phyloP scores from a whole-genome alignment of 1,284 basidiomycete genomes.

The Testicularia cyperi region DNA sequence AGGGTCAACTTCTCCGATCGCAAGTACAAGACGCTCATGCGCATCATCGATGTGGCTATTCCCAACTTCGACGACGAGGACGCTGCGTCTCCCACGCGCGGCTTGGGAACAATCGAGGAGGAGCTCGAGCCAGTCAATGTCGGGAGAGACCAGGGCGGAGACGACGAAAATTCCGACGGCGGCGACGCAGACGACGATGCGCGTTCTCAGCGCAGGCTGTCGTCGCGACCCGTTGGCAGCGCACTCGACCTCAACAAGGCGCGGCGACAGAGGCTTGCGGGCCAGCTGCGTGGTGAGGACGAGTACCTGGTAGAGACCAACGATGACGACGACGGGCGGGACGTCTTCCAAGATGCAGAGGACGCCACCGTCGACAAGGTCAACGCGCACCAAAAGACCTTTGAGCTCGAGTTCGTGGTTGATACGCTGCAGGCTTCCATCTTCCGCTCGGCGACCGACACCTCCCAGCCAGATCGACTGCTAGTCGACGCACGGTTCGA shows the following conservation, averaged over 20 bases:
- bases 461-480: conserved; percentile 68
- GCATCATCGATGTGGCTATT: conserved; percentile 85
- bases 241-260: conserved; percentile 48
- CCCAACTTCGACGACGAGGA: conserved; percentile 74
- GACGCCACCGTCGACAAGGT: conserved; percentile 50
- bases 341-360: conserved; percentile 51
- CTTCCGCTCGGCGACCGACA: conserved; percentile 67
- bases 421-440: conserved; percentile 82
- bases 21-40: conserved; percentile 94
- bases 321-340: conserved; percentile 47
- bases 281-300: conserved; percentile 49
- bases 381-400: conserved; percentile 73
- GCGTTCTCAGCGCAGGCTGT: conserved; percentile 3
- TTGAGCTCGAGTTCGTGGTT: conserved; percentile 87
- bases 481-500: conserved; percentile 81
- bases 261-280: conserved; percentile 41
- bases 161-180: conserved; percentile 2
- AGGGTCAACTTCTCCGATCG: conserved; percentile 91
- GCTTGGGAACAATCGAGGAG: conserved; percentile 28
- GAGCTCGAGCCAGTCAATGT: conserved; percentile 26
- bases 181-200: conserved; percentile 7
- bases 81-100: conserved; percentile 10
- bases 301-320: conserved; percentile 47
- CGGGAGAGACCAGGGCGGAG: conserved; percentile 3
- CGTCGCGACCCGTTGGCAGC: conserved; percentile 10